A percentile compares a stretch with the other conserved stretches of the same genome.
phyloP scores from a whole-genome alignment of 2,329 filamentous ascomycete genomes.

The Colletotrichum sojae region DNA sequence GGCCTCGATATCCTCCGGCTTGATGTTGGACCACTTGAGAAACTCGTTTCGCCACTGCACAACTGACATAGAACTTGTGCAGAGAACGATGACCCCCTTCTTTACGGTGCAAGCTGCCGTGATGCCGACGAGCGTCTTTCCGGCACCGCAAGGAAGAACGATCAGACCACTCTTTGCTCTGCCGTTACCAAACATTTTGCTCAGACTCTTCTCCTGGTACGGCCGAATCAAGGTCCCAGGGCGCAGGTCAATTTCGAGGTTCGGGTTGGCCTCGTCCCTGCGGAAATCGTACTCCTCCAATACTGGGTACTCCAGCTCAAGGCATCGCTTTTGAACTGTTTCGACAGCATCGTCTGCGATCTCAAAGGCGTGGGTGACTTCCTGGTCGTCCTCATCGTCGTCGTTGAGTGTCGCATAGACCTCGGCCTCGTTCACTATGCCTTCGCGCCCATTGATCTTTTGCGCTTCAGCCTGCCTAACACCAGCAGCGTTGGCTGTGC shows the following conservation, averaged over 20 bases:
- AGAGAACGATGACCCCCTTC: constrained; percentile 94
- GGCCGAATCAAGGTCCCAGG: constrained; percentile 91
- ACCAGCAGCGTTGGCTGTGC: constrained; percentile 92
- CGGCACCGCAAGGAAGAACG: constrained; percentile 94
- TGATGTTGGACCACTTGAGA: constrained; percentile 96
- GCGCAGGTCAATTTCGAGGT: constrained; percentile 92
- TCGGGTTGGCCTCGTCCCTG: constrained; percentile 90
- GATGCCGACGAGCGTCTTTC: constrained; percentile 98
- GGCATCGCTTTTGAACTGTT: constrained; percentile 88
- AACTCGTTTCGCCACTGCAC: constrained; percentile 98
- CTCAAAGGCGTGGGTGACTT: constrained; percentile 93
- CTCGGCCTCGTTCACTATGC: constrained; percentile 72
- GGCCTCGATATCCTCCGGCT: constrained; percentile 91
- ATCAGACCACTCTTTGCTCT: constrained; percentile 98
- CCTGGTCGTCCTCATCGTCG: constrained; percentile 87
- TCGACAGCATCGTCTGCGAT: constrained; percentile 88
- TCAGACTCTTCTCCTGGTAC: constrained; percentile 97
- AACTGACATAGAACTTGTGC: constrained; percentile 97
- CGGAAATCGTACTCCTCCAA: constrained; percentile 98
- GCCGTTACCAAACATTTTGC: constrained; percentile 99
- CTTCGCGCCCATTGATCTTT: constrained; percentile 61
- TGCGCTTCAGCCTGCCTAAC: constrained; percentile 77
- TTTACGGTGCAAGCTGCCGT: constrained; percentile 98
- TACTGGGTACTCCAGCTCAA: constrained; percentile 87
- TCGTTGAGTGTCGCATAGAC: constrained; percentile 83